Evolutionary conservation across 2,329 filamentous ascomycete genomes (phyloP).

Genomic region (Plenodomus biglobosus): DNA sequence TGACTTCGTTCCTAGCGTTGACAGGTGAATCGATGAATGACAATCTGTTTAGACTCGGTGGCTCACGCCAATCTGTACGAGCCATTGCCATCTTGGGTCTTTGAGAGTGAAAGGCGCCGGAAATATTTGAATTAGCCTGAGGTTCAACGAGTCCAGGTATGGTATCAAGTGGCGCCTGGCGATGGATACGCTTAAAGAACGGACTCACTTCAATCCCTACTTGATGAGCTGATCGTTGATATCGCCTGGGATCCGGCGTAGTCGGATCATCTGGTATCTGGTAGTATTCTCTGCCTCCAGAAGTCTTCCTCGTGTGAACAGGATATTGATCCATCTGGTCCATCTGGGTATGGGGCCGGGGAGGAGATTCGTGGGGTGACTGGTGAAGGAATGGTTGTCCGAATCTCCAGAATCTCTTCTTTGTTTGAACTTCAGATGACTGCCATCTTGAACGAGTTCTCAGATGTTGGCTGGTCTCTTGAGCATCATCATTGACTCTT

Average conservation of each 20-base stretch:
- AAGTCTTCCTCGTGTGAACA: not conserved
- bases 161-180: constrained; percentile 12
- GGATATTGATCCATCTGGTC: not conserved
- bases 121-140: constrained; percentile 32
- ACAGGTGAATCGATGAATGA: constrained; percentile 41
- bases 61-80: constrained; percentile 22
- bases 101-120: constrained; percentile 29
- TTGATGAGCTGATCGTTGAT: constrained; percentile 15
- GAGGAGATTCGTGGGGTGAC: constrained; percentile 10
- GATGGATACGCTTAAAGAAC: constrained; percentile 38
- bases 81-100: constrained; percentile 9
- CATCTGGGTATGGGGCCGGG: not conserved
- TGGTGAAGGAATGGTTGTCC: constrained; percentile 25
- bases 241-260: constrained; percentile 16
- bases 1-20: constrained; percentile 19
- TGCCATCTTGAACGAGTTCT: constrained; percentile 1
- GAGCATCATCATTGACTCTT: not conserved
- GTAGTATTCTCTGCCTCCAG: not conserved
- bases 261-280: not conserved
- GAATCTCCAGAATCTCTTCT: constrained; percentile 12
- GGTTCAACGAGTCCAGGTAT: constrained; percentile 27
- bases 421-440: not conserved
- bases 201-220: constrained; percentile 44
- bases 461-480: constrained; percentile 2
- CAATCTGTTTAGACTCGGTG: constrained; percentile 36